Conservation (phyloP, 768 basidiomycete species). For the Agrocybe pediades region DNA sequence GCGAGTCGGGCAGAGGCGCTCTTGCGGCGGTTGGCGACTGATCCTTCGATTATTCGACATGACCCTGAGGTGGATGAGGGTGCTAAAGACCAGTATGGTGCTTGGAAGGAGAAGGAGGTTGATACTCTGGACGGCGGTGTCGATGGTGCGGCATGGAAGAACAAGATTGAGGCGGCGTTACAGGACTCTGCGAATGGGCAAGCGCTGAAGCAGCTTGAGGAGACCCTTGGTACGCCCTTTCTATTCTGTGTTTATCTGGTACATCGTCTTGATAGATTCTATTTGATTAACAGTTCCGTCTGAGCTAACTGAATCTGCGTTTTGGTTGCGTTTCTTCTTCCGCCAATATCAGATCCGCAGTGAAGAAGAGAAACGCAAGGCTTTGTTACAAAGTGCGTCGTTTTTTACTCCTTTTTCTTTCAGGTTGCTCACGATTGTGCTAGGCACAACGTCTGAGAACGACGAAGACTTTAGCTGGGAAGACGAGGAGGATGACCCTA, state of each 20-base stretch:
- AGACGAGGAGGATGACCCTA: slow-evolving; percentile 81
- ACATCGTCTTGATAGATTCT: neutral
- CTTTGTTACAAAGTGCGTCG: slow-evolving; percentile 66
- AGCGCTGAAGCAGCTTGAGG: slow-evolving; percentile 52
- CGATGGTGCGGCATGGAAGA: slow-evolving; percentile 57
- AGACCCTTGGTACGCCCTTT: slow-evolving; percentile 54
- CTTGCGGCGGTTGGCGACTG: slow-evolving; percentile 69
- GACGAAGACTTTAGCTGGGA: slow-evolving; percentile 96
- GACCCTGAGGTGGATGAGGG: slow-evolving; percentile 72
- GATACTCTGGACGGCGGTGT: slow-evolving; percentile 58
- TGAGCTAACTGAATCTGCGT: slow-evolving; percentile 59
- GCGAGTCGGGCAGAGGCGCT: slow-evolving; percentile 79
- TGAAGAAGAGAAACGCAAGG: slow-evolving; percentile 81
- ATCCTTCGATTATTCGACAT: slow-evolving; percentile 72
- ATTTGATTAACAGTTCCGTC: slow-evolving; percentile 58
- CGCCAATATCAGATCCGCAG: slow-evolving; percentile 75
- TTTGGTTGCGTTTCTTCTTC: slow-evolving; percentile 94
- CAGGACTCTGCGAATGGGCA: slow-evolving; percentile 53
- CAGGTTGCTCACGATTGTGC: neutral
- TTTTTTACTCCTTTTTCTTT: neutral
- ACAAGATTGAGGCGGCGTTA: slow-evolving; percentile 48
- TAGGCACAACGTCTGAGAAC: slow-evolving; percentile 53
- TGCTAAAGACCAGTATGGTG: slow-evolving; percentile 52
- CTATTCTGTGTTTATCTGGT: slow-evolving; percentile 4
- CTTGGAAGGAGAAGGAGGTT: slow-evolving; percentile 58